Evolutionary conservation across 2,329 filamentous ascomycete species (phyloP).

Genomic region (Ceratocystis diversiconidia): DNA sequence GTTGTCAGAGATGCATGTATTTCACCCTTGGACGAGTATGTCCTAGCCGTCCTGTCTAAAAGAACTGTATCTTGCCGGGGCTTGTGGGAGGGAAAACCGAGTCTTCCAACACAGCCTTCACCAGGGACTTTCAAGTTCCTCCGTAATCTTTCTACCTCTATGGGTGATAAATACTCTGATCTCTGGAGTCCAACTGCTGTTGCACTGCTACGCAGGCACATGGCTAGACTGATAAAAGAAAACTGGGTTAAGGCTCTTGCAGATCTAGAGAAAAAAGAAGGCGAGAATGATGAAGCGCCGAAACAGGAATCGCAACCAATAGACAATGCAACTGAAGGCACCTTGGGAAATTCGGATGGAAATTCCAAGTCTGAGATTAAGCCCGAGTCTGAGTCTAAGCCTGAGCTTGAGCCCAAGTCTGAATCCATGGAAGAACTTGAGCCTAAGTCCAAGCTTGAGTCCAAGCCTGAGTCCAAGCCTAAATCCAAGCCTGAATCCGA

Average conservation of each 20-base stretch:
- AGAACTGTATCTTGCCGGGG: slow-evolving; percentile 44
- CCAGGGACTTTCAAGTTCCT: slow-evolving; percentile 60
- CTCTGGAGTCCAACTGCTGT: slow-evolving; percentile 66
- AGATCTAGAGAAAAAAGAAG: slow-evolving; percentile 19
- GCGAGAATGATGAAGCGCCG: slow-evolving; percentile 11
- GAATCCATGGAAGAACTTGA: too few relatives aligned
- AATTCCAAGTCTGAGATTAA: background rate
- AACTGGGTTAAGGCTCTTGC: slow-evolving; percentile 34
- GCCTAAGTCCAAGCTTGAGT: background rate
- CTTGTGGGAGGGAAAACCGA: slow-evolving; percentile 68
- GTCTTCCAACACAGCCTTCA: slow-evolving; percentile 65
- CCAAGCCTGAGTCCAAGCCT: background rate
- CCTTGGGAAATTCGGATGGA: background rate
- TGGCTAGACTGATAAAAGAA: slow-evolving; percentile 38
- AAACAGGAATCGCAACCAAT: slow-evolving; percentile 1
- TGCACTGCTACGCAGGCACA: slow-evolving; percentile 42
- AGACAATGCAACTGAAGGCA: background rate
- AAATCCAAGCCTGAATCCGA: too few relatives aligned
- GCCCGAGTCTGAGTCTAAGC: background rate
- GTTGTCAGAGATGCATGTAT: slow-evolving; percentile 41
- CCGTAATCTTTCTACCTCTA: slow-evolving; percentile 46
- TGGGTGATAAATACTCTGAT: slow-evolving; percentile 60
- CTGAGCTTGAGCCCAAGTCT: too few relatives aligned
- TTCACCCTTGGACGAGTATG: slow-evolving; percentile 36
- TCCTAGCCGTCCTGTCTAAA: slow-evolving; percentile 29